Evolutionary conservation across 2,329 filamentous ascomycete genomes (phyloP).

Genomic region (Periconia sp.): DNA sequence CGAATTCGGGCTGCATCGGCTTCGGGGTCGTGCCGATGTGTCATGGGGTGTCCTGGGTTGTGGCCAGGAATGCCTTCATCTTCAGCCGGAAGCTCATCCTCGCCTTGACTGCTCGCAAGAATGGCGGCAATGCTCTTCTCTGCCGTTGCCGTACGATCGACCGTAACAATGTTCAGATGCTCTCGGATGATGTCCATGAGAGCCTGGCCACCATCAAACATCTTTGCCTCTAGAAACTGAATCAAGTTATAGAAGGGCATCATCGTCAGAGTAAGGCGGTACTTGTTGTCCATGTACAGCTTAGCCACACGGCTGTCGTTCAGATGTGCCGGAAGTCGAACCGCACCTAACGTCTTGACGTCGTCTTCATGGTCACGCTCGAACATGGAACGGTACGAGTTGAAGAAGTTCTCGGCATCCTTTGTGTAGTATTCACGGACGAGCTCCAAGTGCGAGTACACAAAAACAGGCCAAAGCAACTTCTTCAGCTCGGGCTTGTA

Average conservation of each 20-base stretch:
- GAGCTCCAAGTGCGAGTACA: conserved; percentile 88
- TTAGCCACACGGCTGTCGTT: conserved; percentile 77
- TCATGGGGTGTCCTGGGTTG: conserved; percentile 68
- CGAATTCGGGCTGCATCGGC: conserved; percentile 57
- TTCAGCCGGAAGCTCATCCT: conserved; percentile 65
- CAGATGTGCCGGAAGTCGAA: conserved; percentile 79
- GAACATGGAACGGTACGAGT: conserved; percentile 71
- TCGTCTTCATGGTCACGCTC: conserved; percentile 81
- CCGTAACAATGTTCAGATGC: conserved; percentile 63
- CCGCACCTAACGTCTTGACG: conserved; percentile 72
- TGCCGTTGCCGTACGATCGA: conserved; percentile 61
- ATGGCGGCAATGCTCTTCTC: conserved; percentile 67
- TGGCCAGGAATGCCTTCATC: conserved; percentile 74
- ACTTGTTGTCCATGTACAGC: conserved; percentile 85
- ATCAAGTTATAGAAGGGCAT: conserved; percentile 83
- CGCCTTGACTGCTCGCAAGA: conserved; percentile 60
- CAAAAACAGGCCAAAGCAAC: conserved; percentile 90
- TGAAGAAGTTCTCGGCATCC: conserved; percentile 77
- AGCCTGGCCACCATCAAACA: conserved; percentile 77
- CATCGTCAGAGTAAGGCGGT: conserved; percentile 86
- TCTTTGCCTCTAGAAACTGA: conserved; percentile 87
- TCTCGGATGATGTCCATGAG: conserved; percentile 75
- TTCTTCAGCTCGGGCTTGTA: conserved; percentile 91
- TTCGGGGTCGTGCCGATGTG: conserved; percentile 63
- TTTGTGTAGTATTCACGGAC: conserved; percentile 72